Evolutionary conservation across 176 grass and related monocot genomes (phyloP), one percentile per base, ranked within the genome.

Genomic region (Aegilops sharonensis): DNA sequence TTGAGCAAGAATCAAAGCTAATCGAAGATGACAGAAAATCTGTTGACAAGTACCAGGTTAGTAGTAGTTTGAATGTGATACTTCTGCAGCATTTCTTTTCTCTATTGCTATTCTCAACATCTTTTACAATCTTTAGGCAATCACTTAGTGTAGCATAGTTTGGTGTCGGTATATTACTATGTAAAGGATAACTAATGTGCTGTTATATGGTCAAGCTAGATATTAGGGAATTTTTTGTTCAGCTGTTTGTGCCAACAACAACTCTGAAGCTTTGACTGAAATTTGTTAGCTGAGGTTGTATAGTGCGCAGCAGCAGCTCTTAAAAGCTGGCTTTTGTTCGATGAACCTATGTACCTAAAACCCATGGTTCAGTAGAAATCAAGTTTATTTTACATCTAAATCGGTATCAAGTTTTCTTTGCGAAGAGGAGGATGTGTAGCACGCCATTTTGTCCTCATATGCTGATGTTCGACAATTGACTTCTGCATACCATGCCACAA

Each of bases 11-110:
- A 89, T 96, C 97, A 88, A 94, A 92, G 77, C 64, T 99, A 13
- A 99, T 99, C 25, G 94, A 99, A 90, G 92, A 97, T 48, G 97
- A 97, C 79, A 87, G 97, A 70, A 93, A 75, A 85, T 92, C 87
- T 77, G 96, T 94, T 83, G 92, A 94, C 52, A 99, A 97, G 84
- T 96, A 99, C 77, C 94, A 96, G 97, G 97, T 98, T 80, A 88
- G 90, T 79, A 63, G 15, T 54, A 54, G 50, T 84, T 80, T 50
- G 24, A 79, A 64, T 77, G 4, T 57, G 32, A 27, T 64, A 34
- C 4, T 76, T 81, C 6, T 65, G 15, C 25, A 43, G 21, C 7
- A 71, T 63, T 60, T 78, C 34, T 54, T 40, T 25, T 37, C 7
- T 32, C 20, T 83, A 45, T 75, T 72, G 12, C 23, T 63, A 13